Base-by-base conservation (phyloP, 768 basidiomycete species). In the Russula vinacea region DNA sequence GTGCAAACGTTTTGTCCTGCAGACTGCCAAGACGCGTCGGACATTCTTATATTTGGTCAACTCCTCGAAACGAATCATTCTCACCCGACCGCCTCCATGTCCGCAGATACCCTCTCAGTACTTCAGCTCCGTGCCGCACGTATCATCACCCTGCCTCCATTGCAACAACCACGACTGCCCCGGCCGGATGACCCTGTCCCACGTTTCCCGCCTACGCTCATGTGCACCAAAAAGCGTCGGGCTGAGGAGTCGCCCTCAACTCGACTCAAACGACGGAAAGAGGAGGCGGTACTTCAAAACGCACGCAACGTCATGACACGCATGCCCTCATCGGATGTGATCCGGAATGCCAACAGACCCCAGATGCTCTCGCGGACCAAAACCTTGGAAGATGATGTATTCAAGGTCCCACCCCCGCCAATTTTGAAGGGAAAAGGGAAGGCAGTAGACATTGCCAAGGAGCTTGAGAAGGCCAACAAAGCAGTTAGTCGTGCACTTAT, bases 141-240 rank as follows among this genome's bases (percentile, higher is more conserved):
- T 45, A 79, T 89, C 64, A 77, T 79, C 10, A 71, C 81, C 69
- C 70, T 73, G 17, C 76, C 80, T 52, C 78, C 76, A 1, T 66
- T 73, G 39, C 70, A 73, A 17, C 72, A 79, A 11, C 58, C 65
- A 32, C 77, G 82, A 7, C 71, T 77, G 0, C 87, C 86, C 5
- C 79, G 90, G 40, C 90, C 90, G 0, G 90, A 92, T 65, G 90
- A 92, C 65, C 90, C 89, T 0, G 89, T 85, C 6, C 90, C 90
- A 9, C 87, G 90, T 19, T 78, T 80, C 33, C 88, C 89, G 0
- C 87, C 88, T 4, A 26, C 49, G 56, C 7, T 65, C 59, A 19
- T 60, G 52, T 16, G 56, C 33, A 69, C 68, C 2, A 70, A 61
- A 40, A 73, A 68, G 33, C 69, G 71, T 11, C 75, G 74, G 35